These are phyloP conservation scores for Calonectria leucothoes DNA, from an alignment of 2,329 filamentous ascomycete species.

Conservation along the genomic window DNA sequence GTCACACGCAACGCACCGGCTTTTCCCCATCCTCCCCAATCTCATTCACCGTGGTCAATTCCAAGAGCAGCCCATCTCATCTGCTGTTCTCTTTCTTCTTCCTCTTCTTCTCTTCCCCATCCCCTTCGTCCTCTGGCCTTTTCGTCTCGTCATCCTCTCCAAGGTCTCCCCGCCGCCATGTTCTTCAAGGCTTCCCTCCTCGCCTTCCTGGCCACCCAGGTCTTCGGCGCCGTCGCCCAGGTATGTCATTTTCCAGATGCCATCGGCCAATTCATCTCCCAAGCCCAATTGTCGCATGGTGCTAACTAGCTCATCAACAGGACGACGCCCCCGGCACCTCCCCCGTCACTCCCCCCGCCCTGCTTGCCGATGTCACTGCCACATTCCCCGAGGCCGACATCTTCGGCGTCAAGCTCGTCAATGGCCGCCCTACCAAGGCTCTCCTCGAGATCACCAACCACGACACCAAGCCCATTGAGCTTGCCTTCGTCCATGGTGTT, in stretches of 20 bases:
- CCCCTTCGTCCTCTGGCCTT: conserved; percentile 17
- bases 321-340: conserved; percentile 36
- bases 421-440: conserved; percentile 86
- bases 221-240: conserved; percentile 73
- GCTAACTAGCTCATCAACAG: conserved; percentile 1
- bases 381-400: conserved; percentile 79
- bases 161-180: conserved; percentile 61
- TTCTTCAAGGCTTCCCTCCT: conserved; percentile 79
- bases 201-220: conserved; percentile 77
- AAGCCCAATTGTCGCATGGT: conserved; percentile 17
- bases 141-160: conserved; percentile 11
- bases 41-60: conserved; percentile 26
- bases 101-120: conserved; percentile 11
- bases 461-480: conserved; percentile 78
- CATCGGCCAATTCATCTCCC: neutral
- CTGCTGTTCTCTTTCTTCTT: neutral
- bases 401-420: conserved; percentile 95
- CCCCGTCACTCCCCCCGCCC: conserved; percentile 35
- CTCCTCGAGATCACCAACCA: conserved; percentile 87
- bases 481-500: conserved; percentile 82
- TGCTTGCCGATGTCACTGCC: conserved; percentile 74
- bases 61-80: conserved; percentile 19
- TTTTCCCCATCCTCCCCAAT: conserved; percentile 32
- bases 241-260: conserved; percentile 56
- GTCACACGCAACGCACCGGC: conserved; percentile 35